These are phyloP conservation scores for Globisporangium heterothallicum DNA, from an alignment of 352 stramenopile genomes.

Conservation along the genomic window DNA sequence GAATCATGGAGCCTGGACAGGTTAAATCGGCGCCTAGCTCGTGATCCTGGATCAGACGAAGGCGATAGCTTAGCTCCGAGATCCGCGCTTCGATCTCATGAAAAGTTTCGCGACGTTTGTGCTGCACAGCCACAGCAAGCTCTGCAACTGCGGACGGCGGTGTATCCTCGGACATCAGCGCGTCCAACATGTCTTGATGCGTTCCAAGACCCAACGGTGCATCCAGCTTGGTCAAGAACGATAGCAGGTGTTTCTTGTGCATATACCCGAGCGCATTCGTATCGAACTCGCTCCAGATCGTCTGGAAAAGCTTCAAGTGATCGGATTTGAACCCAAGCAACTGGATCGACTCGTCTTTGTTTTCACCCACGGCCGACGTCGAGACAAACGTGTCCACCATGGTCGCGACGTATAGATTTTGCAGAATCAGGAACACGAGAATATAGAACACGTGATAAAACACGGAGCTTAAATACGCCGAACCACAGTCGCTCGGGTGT, in stretches of 20 bases:
- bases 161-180: constrained; percentile 30
- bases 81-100: constrained; percentile 71
- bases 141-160: constrained; percentile 18
- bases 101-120: constrained; percentile 44
- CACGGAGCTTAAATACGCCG: constrained; percentile 44
- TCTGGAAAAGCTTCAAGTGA: constrained; percentile 60
- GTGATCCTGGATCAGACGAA: constrained; percentile 56
- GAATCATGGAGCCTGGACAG: constrained; percentile 61
- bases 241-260: constrained; percentile 59
- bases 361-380: constrained; percentile 53
- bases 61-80: constrained; percentile 53
- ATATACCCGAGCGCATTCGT: constrained; percentile 65
- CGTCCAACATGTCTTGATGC: constrained; percentile 29
- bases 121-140: constrained; percentile 31
- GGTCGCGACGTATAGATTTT: constrained; percentile 78
- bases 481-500: constrained; percentile 65
- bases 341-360: constrained; percentile 45
- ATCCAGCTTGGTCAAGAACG: constrained; percentile 45
- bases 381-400: constrained; percentile 83
- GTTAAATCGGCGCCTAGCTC: constrained; percentile 32
- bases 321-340: constrained; percentile 59
- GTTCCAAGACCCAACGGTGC: constrained; percentile 51
- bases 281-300: constrained; percentile 74
- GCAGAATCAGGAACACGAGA: constrained; percentile 69
- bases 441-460: constrained; percentile 84